Evolutionary conservation across 306 rosid genomes (phyloP).

Genomic region (Ammopiptanthus mongolicus): DNA sequence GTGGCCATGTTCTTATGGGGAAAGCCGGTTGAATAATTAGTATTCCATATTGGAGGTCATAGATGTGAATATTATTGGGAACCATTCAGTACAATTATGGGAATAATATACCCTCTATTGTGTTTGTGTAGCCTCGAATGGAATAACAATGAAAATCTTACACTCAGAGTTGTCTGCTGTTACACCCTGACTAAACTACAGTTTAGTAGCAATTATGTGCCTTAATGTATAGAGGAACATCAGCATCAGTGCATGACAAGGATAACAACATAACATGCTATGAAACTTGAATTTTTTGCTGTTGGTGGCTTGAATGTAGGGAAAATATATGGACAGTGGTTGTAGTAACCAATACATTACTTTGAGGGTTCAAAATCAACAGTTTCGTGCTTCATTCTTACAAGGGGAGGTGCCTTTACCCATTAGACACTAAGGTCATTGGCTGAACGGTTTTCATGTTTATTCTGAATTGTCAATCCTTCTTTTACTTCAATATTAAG

Average conservation of each 20-base stretch:
- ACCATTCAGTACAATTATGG: not conserved
- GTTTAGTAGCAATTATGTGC: not conserved
- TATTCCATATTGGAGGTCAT: not conserved
- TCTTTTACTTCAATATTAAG: not conserved
- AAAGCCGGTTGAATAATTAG: not conserved
- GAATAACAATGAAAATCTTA: not conserved
- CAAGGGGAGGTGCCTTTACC: not conserved
- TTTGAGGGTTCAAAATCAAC: not conserved
- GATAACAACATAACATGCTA: not conserved
- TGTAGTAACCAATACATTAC: not conserved
- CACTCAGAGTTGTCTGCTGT: conserved; percentile 1
- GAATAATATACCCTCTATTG: not conserved
- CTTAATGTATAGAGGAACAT: not conserved
- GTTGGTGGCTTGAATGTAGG: not conserved
- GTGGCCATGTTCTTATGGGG: not conserved
- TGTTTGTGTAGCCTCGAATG: not conserved
- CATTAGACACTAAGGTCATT: not conserved
- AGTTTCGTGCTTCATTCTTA: not conserved
- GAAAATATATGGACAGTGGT: not conserved
- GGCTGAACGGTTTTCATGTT: not conserved
- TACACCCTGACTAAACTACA: not conserved
- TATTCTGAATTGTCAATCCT: not conserved
- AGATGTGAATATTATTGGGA: not conserved
- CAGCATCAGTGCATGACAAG: not conserved
- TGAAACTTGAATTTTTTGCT: not conserved